These are phyloP conservation scores for Coemansia sp. DNA, from an alignment of 192 early-diverging fungal genomes.

Conservation along the genomic window DNA sequence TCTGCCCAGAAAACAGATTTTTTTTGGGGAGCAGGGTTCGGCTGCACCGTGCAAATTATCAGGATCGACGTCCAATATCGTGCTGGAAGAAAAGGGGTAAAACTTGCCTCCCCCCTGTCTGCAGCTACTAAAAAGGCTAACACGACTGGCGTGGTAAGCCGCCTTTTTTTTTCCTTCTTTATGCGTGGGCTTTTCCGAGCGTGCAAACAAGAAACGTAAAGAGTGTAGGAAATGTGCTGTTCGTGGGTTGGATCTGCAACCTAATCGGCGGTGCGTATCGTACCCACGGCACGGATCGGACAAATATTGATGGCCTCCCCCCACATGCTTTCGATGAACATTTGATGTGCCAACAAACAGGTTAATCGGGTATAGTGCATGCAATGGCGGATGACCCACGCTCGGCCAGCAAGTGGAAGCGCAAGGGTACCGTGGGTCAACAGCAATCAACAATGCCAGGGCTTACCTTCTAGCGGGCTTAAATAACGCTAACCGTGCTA, in stretches of 20 bases:
- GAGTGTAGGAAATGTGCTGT: background rate
- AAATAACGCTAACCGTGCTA: background rate
- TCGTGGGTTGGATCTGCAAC: background rate
- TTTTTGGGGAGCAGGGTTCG: slow-evolving; percentile 6
- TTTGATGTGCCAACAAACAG: slow-evolving; percentile 2
- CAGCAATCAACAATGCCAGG: too few species aligned
- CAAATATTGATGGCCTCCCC: background rate
- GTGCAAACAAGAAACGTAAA: too few species aligned
- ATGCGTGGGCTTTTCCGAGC: too few species aligned
- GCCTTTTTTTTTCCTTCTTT: too few species aligned
- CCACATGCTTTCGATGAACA: background rate
- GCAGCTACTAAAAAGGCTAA: background rate
- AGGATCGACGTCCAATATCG: slow-evolving; percentile 27
- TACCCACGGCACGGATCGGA: slow-evolving; percentile 8
- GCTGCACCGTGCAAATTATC: slow-evolving; percentile 49
- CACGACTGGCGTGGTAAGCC: too few species aligned
- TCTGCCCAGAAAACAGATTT: too few species aligned
- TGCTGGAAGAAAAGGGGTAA: background rate
- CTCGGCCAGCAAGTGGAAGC: background rate
- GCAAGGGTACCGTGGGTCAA: too few species aligned
- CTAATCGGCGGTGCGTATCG: background rate
- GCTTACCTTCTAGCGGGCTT: background rate
- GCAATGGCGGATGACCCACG: background rate
- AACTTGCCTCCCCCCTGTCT: background rate
- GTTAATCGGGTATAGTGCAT: slow-evolving; percentile 8